Evolutionary conservation across 441 rosid genomes (phyloP).

Genomic region (Syzygium syzygioides): DNA sequence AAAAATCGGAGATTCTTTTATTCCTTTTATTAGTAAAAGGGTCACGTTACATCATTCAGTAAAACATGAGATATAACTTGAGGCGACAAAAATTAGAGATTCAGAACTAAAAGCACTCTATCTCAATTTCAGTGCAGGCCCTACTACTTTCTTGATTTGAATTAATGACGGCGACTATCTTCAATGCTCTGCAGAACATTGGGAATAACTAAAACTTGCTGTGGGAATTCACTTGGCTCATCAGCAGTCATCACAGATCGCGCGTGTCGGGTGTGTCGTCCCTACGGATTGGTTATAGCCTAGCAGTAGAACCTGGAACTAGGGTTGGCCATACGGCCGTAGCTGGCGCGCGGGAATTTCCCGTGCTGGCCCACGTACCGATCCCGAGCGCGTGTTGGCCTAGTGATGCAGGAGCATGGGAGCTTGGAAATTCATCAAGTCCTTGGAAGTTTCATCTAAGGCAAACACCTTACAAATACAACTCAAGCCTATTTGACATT

Average conservation of each 20-base stretch:
- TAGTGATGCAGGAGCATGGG: neutral
- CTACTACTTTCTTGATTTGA: neutral
- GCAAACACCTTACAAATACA: too few species aligned
- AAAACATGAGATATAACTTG: neutral
- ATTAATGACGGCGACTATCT: neutral
- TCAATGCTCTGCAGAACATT: neutral
- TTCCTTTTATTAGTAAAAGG: neutral
- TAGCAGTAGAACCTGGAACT: neutral
- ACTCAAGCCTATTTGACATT: neutral
- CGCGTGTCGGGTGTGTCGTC: too few species aligned
- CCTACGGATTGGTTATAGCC: too few species aligned
- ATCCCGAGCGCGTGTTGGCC: neutral
- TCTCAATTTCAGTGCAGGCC: neutral
- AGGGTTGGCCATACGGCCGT: neutral
- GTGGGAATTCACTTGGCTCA: neutral
- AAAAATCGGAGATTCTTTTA: neutral
- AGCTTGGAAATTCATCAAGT: neutral
- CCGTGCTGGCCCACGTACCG: neutral
- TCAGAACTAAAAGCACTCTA: neutral
- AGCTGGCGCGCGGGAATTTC: neutral
- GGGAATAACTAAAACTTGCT: neutral
- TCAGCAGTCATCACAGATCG: neutral
- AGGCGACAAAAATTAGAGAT: neutral
- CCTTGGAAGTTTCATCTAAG: neutral
- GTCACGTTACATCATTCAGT: neutral